Evolutionary conservation across 2,329 filamentous ascomycete genomes (phyloP), one percentile per base, ranked within the genome.

Genomic region (Colletotrichum salicis): DNA sequence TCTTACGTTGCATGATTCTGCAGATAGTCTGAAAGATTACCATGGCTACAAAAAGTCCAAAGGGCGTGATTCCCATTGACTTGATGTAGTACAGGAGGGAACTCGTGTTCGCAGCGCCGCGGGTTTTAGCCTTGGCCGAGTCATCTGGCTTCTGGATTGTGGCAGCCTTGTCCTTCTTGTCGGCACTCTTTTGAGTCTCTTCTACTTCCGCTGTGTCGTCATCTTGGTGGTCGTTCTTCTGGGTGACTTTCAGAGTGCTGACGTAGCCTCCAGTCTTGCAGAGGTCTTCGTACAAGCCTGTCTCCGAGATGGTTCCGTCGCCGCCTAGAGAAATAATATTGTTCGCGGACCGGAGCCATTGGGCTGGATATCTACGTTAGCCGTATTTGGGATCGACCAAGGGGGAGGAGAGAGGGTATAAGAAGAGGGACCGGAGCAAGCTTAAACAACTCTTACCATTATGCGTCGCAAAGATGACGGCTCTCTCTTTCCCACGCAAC

Each of bases 401-500:
- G 27, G 27, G 1, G 27, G 4, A 29, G 3, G 27, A 29, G 27
- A 29, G 27, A 29, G 3, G 27, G 27, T 29, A 22, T 10, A 48
- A 7, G 3, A 22, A 11, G 5, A 48, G 41, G 29, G 13, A 19
- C 0, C 6, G 1, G 13, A 13, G 19, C 1, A 52, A 8, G 13
- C 6, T 7, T 41, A 11, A 45, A 19, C 7, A 11, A 7, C 15
- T n/a, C 19, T 11, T 52, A 63, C 68, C 64, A 8, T 71, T 71
- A 5, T 85, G 83, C 0, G 85, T 85, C 1, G 81, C 81, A 6
- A 88, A 74, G 0, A 89, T 70, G 0, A 85, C 81, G 0, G 84
- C 85, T 4, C 78, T 78, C 0, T 78, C 76, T 11, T 78, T 75
- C 8, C 74, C 76, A 6, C 81, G 80, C 0, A 87, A 74, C 0